phyloP scores from a whole-genome alignment of 1,284 basidiomycete genomes.

The Rhodotorula sp. region DNA sequence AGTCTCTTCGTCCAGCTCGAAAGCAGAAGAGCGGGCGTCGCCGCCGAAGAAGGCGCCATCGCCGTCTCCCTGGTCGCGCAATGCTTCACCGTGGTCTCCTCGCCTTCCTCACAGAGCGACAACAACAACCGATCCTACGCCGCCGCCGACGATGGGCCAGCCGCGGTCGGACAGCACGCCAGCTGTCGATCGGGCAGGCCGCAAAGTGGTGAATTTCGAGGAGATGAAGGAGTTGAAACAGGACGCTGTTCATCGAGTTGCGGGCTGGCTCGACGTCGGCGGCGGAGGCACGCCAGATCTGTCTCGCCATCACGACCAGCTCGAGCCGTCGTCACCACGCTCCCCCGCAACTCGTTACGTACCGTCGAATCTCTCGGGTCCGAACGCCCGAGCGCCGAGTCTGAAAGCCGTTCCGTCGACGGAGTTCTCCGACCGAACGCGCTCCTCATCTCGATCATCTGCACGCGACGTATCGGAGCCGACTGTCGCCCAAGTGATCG shows the following conservation, averaged over 20 bases:
- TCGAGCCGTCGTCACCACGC: too few species aligned
- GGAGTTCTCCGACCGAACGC: neutral
- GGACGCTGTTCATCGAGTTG: constrained; percentile 22
- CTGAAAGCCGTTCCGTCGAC: neutral
- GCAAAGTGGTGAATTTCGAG: constrained; percentile 27
- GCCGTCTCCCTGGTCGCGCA: constrained; percentile 3
- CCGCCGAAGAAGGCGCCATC: neutral
- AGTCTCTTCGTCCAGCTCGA: neutral
- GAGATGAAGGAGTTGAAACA: constrained; percentile 32
- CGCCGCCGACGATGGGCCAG: neutral
- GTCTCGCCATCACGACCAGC: too few species aligned
- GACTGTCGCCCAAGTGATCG: constrained; percentile 15
- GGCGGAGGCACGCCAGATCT: neutral
- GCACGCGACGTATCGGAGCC: neutral
- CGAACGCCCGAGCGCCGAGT: too few species aligned
- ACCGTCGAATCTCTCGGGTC: too few species aligned
- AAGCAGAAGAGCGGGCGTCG: neutral
- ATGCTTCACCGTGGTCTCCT: constrained; percentile 1
- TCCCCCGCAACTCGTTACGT: too few species aligned
- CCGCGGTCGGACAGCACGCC: neutral
- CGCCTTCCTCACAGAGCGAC: neutral
- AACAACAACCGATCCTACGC: neutral
- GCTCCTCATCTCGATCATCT: neutral
- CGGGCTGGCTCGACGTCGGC: constrained; percentile 19
- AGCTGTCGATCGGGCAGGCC: neutral